phyloP scores from a whole-genome alignment of 352 stramenopile species.

The Globisporangium paddicum region DNA sequence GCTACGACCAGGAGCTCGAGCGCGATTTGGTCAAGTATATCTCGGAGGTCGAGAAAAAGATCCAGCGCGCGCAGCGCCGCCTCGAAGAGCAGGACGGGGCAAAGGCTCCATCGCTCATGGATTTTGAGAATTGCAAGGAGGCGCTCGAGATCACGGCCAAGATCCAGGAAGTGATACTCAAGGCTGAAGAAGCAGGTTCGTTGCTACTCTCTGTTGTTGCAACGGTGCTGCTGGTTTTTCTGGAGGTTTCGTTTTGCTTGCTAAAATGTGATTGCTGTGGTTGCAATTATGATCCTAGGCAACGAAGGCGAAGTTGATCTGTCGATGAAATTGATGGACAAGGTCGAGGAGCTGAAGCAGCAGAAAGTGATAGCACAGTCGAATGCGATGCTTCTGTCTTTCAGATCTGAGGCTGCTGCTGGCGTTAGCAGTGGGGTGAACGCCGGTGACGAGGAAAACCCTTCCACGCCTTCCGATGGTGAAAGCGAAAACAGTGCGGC shows the following conservation, averaged over 20 bases:
- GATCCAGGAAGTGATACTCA: conserved; percentile 55
- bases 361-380: conserved; percentile 43
- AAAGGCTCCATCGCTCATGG: conserved; percentile 36
- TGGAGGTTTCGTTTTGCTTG: background rate
- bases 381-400: conserved; percentile 34
- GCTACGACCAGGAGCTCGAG: conserved; percentile 71
- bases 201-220: background rate
- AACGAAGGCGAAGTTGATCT: conserved; percentile 53
- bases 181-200: conserved; percentile 49
- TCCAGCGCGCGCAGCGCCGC: conserved; percentile 58
- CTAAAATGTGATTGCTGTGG: background rate
- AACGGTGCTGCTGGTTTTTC: background rate
- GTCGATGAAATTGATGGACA: conserved; percentile 55
- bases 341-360: conserved; percentile 59
- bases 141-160: conserved; percentile 68
- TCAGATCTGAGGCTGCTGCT: conserved; percentile 20
- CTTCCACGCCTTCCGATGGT: background rate
- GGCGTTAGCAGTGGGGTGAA: background rate
- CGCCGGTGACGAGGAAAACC: background rate
- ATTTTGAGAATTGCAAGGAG: conserved; percentile 55
- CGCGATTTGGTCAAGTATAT: conserved; percentile 57
- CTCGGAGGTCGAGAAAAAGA: conserved; percentile 82
- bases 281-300: conserved; percentile 10
- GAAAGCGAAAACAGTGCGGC: background rate
- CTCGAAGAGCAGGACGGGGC: conserved; percentile 59